These are phyloP conservation scores for Xylaria acuta DNA, from an alignment of 495 filamentous ascomycete genomes.

Conservation along the genomic window DNA sequence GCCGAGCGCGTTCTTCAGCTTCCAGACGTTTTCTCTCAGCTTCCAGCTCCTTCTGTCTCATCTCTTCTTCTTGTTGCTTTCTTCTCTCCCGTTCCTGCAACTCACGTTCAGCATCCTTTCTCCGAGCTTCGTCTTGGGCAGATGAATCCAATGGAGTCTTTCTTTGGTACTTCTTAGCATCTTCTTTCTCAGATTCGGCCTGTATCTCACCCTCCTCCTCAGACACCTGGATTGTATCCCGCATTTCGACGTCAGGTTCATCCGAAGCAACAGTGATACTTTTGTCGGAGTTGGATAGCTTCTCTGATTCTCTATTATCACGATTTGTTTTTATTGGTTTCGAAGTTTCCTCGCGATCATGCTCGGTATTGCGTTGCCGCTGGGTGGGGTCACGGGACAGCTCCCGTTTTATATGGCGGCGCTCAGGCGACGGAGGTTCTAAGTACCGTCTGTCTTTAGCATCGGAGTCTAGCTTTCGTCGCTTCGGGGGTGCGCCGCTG, in stretches of 20 bases:
- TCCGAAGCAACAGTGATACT: constrained; percentile 57
- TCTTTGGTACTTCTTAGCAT: constrained; percentile 45
- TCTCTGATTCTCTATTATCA: constrained; percentile 47
- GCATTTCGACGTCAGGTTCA: constrained; percentile 56
- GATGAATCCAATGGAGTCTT: constrained; percentile 47
- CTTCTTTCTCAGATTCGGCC: constrained; percentile 48
- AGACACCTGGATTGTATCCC: constrained; percentile 44
- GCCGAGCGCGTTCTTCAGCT: constrained; percentile 29
- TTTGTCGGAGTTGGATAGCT: constrained; percentile 46
- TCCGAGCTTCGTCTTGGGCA: constrained; percentile 57
- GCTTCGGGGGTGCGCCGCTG: constrained; percentile 59
- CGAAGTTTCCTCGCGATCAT: constrained; percentile 43
- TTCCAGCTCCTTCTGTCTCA: constrained; percentile 41
- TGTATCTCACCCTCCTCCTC: constrained; percentile 49
- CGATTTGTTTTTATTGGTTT: constrained; percentile 47
- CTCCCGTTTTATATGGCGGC: constrained; percentile 46
- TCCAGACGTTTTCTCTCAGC: constrained; percentile 58
- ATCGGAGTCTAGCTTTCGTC: constrained; percentile 55
- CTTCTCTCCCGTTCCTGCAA: constrained; percentile 61
- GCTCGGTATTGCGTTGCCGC: constrained; percentile 35
- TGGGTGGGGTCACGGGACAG: constrained; percentile 42
- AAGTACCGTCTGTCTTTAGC: constrained; percentile 50
- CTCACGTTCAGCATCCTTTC: constrained; percentile 49
- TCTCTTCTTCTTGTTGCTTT: constrained; percentile 51
- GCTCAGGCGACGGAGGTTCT: constrained; percentile 48